Conservation (phyloP, 202 grass and related monocot species). For the Setaria viridis region DNA sequence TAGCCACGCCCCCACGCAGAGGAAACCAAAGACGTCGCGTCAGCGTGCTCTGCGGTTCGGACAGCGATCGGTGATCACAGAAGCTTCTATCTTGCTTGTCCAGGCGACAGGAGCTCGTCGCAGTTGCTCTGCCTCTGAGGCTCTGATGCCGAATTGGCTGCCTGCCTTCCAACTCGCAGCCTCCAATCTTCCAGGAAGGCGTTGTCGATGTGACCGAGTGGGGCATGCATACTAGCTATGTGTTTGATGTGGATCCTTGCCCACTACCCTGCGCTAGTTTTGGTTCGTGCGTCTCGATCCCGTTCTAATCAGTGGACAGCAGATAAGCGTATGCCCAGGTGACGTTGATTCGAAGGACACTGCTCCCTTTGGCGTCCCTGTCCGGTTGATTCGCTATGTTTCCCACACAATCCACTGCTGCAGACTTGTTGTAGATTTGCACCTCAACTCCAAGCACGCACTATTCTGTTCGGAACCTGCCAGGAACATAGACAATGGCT, state of each 20-base stretch:
- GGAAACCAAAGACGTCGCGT: background rate
- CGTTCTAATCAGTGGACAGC: background rate
- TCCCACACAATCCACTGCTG: background rate
- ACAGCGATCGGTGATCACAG: background rate
- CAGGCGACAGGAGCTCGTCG: background rate
- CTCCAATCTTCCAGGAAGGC: constrained; percentile 6
- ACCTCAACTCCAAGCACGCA: background rate
- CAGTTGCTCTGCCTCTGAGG: background rate
- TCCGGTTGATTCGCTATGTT: background rate
- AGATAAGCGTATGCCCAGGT: background rate
- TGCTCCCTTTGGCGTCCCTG: background rate
- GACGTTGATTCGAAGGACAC: background rate
- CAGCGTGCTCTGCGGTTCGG: background rate
- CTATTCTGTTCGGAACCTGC: constrained; percentile 22
- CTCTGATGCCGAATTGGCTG: background rate
- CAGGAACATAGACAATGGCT: background rate
- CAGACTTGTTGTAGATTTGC: too few relatives aligned
- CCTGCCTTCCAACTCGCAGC: background rate
- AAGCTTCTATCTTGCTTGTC: background rate
- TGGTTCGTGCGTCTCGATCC: background rate
- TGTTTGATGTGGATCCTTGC: background rate
- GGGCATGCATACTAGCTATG: background rate
- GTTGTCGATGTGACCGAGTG: background rate
- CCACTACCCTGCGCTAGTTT: background rate
- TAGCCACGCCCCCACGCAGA: background rate